Evolutionary conservation across 805 yeast species (phyloP).

Genomic region (Kuraishia floccosa): DNA sequence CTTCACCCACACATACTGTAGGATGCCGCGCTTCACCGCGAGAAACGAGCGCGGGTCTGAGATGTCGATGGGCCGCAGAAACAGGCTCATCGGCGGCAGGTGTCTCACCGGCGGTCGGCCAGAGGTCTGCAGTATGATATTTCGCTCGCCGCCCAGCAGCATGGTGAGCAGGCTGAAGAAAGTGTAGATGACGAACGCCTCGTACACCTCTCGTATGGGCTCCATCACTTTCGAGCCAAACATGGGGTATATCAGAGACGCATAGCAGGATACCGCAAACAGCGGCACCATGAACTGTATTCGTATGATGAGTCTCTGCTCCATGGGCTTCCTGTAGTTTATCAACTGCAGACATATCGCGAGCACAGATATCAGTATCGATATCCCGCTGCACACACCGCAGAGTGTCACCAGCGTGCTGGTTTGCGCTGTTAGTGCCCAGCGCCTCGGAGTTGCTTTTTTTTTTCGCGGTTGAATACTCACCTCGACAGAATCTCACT

Average conservation of each 20-base stretch:
- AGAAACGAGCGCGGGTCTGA: constrained; percentile 78
- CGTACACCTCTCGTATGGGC: constrained; percentile 82
- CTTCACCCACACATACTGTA: constrained; percentile 93
- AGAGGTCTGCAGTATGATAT: constrained; percentile 58
- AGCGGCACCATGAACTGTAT: constrained; percentile 77
- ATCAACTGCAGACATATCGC: constrained; percentile 42
- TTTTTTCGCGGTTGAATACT: neutral
- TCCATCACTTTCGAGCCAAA: constrained; percentile 39
- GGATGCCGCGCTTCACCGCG: constrained; percentile 67
- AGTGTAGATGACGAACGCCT: constrained; percentile 91
- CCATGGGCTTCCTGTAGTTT: constrained; percentile 82
- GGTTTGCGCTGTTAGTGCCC: neutral
- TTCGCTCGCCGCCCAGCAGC: constrained; percentile 86
- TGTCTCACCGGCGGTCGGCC: constrained; percentile 66
- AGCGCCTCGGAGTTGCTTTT: neutral
- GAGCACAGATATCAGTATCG: constrained; percentile 27
- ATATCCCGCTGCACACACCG: constrained; percentile 10
- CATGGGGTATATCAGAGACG: constrained; percentile 35
- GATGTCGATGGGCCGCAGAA: constrained; percentile 57
- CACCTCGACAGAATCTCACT: too few relatives aligned
- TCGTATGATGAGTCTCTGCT: constrained; percentile 76
- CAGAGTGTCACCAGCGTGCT: constrained; percentile 9
- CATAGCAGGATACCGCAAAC: constrained; percentile 62
- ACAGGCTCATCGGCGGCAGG: constrained; percentile 40
- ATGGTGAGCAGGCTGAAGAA: constrained; percentile 76